Percentiles rank a stretch among this genome's conserved stretches.
Evolutionary conservation across 164 flowering plant species (phyloP).

Genomic region (Hamamelis virginiana): DNA sequence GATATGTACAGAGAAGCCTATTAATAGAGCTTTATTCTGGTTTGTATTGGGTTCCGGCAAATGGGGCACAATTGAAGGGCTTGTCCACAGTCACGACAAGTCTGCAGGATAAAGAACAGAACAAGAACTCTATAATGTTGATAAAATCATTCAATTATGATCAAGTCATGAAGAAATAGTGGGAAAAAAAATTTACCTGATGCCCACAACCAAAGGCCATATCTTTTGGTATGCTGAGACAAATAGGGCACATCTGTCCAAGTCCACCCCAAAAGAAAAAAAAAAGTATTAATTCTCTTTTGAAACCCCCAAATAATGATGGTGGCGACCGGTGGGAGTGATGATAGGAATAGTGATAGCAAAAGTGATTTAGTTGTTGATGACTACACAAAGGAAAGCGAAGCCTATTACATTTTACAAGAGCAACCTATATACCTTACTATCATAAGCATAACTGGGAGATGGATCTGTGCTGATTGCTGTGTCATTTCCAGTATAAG

Average conservation of each 20-base stretch:
- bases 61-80: slow-evolving; percentile 40
- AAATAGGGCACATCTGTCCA: slow-evolving; percentile 42
- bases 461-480: slow-evolving; percentile 12
- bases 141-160: neutral
- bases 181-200: slow-evolving; percentile 27
- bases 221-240: slow-evolving; percentile 38
- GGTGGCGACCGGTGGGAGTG: neutral
- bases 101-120: slow-evolving; percentile 23
- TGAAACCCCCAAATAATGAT: neutral
- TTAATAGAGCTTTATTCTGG: slow-evolving; percentile 47
- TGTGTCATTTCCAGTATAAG: slow-evolving; percentile 18
- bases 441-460: slow-evolving; percentile 18
- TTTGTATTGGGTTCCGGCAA: slow-evolving; percentile 41
- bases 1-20: neutral
- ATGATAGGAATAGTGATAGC: neutral
- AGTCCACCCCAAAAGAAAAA: neutral
- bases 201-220: slow-evolving; percentile 61
- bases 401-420: neutral
- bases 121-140: neutral
- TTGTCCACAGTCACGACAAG: slow-evolving; percentile 50
- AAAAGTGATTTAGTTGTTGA: neutral
- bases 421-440: slow-evolving; percentile 17
- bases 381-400: neutral
- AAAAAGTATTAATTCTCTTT: neutral
- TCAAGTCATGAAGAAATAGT: neutral